Evolutionary conservation across 2,329 filamentous ascomycete species (phyloP), one percentile per base, ranked within the genome.

Genomic region (Phaeosphaeriaceae sp.): DNA sequence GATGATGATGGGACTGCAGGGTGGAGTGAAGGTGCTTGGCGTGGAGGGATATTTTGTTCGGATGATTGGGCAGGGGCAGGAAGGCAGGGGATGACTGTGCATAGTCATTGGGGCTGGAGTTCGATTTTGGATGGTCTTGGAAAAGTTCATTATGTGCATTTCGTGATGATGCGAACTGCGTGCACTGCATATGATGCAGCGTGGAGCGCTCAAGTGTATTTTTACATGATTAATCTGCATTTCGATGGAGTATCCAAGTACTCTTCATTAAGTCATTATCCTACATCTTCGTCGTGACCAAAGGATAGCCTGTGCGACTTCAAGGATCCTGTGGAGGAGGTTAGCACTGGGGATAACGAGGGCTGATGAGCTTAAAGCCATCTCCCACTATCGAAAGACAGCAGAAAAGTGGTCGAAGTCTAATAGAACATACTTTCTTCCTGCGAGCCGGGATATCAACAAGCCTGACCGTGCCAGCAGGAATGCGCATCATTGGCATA

Each of bases 401-500:
- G 31, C 13, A 11, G 31, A 36, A 36, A 36, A 3, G 11, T 5
- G 3, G 13, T 13, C 11, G 31, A 36, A 36, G 31, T 36, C 6
- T 3, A 15, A 36, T 11, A 36, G 31, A 11, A 13, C 31, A 36
- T 36, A 36, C 31, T 13, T 11, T 36, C 31, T 36, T 36, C 54
- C 57, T 66, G 22, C 41, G 61, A 1, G 68, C 49, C 6, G 60
- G 56, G 27, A 70, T 66, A 17, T 71, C 60, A 6, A 73, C 58
- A 20, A 68, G 47, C 55, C 66, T 71, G 42, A 68, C 64, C 54
- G 58, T 60, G 7, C 65, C 66, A 1, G 66, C 56, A 2, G 56
- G 58, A 9, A 69, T 33, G 15, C 53, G 51, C 6, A 51, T 67
- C 42, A 62, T 54, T 0, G 57, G 50, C 47, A 65, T 57, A 15